phyloP scores from a whole-genome alignment of 1,284 basidiomycete genomes.

The Cutaneotrichosporon sp. region DNA sequence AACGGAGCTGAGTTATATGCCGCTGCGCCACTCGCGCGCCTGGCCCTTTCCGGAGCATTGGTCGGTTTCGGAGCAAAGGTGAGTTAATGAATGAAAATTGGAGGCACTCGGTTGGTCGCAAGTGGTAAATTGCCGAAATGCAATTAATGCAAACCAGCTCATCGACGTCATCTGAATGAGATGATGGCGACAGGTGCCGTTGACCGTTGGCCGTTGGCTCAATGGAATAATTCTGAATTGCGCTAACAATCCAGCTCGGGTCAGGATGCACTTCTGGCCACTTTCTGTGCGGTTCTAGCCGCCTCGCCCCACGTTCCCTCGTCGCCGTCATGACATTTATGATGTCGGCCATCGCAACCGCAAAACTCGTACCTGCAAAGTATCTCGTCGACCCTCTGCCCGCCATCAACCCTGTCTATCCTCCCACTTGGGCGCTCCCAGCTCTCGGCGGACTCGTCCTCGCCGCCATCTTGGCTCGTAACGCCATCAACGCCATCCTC shows the following conservation, averaged over 20 bases:
- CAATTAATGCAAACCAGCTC: too few species aligned
- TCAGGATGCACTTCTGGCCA: constrained; percentile 56
- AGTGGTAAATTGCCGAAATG: not conserved
- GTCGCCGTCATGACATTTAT: constrained; percentile 62
- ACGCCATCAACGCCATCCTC: not conserved
- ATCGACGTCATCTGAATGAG: too few species aligned
- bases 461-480: constrained; percentile 55
- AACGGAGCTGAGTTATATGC: constrained; percentile 56
- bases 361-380: constrained; percentile 51
- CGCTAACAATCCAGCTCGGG: constrained; percentile 22
- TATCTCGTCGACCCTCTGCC: constrained; percentile 14
- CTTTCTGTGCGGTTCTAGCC: constrained; percentile 66
- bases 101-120: not conserved
- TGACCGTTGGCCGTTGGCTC: not conserved
- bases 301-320: constrained; percentile 60
- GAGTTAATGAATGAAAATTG: constrained; percentile 27
- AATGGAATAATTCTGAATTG: not conserved
- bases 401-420: constrained; percentile 17
- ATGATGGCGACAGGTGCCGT: too few species aligned
- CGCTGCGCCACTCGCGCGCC: constrained; percentile 38
- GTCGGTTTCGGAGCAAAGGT: constrained; percentile 67
- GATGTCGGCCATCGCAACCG: constrained; percentile 56
- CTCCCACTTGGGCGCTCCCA: constrained; percentile 5
- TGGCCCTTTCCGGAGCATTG: constrained; percentile 60
- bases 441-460: constrained; percentile 54